phyloP scores from a whole-genome alignment of 176 grass and related monocot genomes.

The Rhynchospora tenuis region DNA sequence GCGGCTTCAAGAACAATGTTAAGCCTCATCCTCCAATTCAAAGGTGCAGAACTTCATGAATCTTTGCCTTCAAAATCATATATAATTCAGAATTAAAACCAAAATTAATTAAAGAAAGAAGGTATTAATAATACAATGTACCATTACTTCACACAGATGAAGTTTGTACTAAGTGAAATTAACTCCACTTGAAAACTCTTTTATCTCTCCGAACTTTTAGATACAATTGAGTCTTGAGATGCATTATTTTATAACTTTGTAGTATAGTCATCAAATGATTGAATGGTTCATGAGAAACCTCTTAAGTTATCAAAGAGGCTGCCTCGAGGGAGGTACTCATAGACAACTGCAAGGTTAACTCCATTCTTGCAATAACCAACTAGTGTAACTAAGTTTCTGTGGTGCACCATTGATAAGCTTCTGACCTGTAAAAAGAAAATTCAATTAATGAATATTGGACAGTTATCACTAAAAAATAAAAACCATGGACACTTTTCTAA shows the following conservation, averaged over 20 bases:
- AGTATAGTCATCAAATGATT: background rate
- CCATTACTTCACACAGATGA: too few species aligned
- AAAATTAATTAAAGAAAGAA: background rate
- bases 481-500: too few species aligned
- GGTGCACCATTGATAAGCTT: slow-evolving; percentile 27
- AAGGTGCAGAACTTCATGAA: background rate
- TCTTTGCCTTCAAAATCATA: slow-evolving; percentile 25
- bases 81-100: background rate
- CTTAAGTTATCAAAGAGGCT: slow-evolving; percentile 19
- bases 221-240: too few species aligned
- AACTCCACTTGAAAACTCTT: too few species aligned
- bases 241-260: background rate
- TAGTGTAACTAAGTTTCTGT: slow-evolving; percentile 19
- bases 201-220: too few species aligned
- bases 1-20: slow-evolving; percentile 29
- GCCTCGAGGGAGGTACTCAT: slow-evolving; percentile 24
- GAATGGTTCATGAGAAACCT: background rate
- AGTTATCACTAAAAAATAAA: too few species aligned
- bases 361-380: slow-evolving; percentile 29
- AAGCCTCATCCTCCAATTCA: slow-evolving; percentile 29
- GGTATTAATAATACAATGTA: background rate
- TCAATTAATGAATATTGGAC: background rate
- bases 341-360: slow-evolving; percentile 15
- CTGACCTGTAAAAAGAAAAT: background rate
- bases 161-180: too few species aligned